Base-by-base conservation (phyloP, 1,284 basidiomycete genomes). In the Ceratobasidium theobromae region DNA sequence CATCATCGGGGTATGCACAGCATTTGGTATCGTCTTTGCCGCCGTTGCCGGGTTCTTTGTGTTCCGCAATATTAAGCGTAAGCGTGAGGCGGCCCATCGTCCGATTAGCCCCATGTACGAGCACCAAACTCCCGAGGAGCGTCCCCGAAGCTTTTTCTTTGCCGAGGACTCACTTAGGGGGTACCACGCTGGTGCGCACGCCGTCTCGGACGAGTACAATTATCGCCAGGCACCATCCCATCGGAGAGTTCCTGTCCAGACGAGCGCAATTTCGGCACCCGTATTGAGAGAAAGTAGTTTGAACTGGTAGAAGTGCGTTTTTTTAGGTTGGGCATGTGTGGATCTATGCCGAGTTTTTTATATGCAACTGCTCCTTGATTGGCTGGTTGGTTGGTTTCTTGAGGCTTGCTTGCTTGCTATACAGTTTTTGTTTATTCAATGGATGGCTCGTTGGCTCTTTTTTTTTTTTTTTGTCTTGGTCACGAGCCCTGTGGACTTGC, bases 1-100 rank as follows among this genome's bases (percentile, higher is more conserved):
- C 5, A 90, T 92, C 72, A 90, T 92, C 67, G 90, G 89, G 33
- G 88, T 92, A 8, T 87, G 90, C 69, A 84, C 80, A 35, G 85
- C 87, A 1, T 81, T 92, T 16, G 89, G 89, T 30, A 86, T 81
- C 4, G 82, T 91, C 68, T 86, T 88, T 0, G 71, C 90, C 21
- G 72, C 87, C 32, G 83, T 89, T 28, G 80, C 89, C 32, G 80
- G 77, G 12, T 87, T 85, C 77, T 84, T 91, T 65, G 77, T 82
- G 25, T 84, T 82, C 70, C 81, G 85, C 62, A 82, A 83, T 5
- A 76, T 83, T 73, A 84, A 86, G 75, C 80, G 84, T 68, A 81
- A 82, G 45, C 79, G 80, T 30, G 86, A 86, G 74, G 75, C 82
- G 33, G 82, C 82, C 4, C 89, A 91, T 73, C 77, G 79, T 23